These are phyloP conservation scores for Lentinula lateritia DNA, from an alignment of 768 basidiomycete genomes.

Conservation along the genomic window DNA sequence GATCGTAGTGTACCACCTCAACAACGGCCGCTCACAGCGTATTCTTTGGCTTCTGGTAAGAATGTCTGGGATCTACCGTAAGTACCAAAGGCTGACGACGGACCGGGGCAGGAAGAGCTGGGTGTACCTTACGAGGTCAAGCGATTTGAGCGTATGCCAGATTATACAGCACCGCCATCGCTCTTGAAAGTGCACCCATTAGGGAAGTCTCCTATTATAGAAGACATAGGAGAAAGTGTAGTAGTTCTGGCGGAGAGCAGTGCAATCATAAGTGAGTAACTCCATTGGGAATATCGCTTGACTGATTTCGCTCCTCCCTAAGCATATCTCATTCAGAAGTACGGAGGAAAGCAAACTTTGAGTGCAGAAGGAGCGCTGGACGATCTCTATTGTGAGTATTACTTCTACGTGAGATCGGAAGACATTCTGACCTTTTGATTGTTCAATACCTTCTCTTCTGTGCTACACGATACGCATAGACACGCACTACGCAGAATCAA, in stretches of 20 bases:
- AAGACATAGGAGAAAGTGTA: constrained; percentile 35
- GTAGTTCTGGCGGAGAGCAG: constrained; percentile 32
- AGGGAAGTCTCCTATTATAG: constrained; percentile 26
- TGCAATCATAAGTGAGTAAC: constrained; percentile 34
- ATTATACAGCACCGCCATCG: constrained; percentile 29
- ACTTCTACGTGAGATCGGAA: not conserved
- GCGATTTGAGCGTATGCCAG: constrained; percentile 27
- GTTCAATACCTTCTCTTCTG: not conserved
- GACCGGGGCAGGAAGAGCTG: constrained; percentile 44
- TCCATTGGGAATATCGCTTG: not conserved
- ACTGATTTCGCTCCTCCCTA: constrained; percentile 8
- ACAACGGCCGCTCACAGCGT: constrained; percentile 10
- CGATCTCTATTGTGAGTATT: constrained; percentile 31
- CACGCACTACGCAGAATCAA: constrained; percentile 35
- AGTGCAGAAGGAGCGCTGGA: constrained; percentile 22
- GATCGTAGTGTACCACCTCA: constrained; percentile 2
- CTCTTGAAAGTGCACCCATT: constrained; percentile 33
- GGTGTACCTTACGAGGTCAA: constrained; percentile 37
- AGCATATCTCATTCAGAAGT: constrained; percentile 40
- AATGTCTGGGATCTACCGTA: not conserved
- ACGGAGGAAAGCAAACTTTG: constrained; percentile 25
- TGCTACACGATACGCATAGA: constrained; percentile 15
- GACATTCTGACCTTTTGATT: not conserved
- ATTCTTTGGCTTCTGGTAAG: constrained; percentile 31
- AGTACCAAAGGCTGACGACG: not conserved